Base-by-base conservation (phyloP, 129 eudicot genomes). In the Flaveria bidentis region DNA sequence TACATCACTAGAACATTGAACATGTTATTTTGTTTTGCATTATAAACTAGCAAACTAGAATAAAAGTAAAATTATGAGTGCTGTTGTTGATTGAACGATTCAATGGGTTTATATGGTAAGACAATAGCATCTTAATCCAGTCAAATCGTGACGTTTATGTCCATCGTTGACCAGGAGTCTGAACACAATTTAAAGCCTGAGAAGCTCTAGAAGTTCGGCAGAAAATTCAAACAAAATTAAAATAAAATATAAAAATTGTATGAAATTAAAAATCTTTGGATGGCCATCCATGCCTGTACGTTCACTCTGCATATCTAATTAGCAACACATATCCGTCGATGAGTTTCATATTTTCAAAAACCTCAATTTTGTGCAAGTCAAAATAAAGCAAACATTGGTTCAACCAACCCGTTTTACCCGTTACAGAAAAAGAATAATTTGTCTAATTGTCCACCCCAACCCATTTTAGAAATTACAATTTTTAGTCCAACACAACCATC, bases 71-170 rank as follows among this genome's bases (percentile, higher is more conserved):
- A 6, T 14, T 41, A 42, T 16, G 67, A 53, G 69, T 17, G 68
- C 33, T 33, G 26, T 53, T 44, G 81, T 12, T 68, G 58, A 42
- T 76, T 77, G 69, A 77, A 67, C 60, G 14, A 64, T 28, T 26
- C 72, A 15, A 60, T 16, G 5, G 12, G 11, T 61, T 52, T 22
- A 52, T 67, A 17, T 52, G 13, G 44, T 52, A 2, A 51, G 80
- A n/a, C 63, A 64, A 64, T 30, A 25, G 22, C 53, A 22, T 26
- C 22, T 12, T 18, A 42, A 39, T 15, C 18, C 66, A 20, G 67
- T 66, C 71, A 61, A 74, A 61, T 49, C 61, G 8, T 62, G 20
- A 72, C 18, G 18, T 72, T 62, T 26, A 26, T 28, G 67, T 62
- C 67, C 67, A 28, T 62, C 11, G 42, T 63, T 30, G 69, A 63